Evolutionary conservation across 495 filamentous ascomycete species (phyloP).

Genomic region (Lepidopterella palustris): DNA sequence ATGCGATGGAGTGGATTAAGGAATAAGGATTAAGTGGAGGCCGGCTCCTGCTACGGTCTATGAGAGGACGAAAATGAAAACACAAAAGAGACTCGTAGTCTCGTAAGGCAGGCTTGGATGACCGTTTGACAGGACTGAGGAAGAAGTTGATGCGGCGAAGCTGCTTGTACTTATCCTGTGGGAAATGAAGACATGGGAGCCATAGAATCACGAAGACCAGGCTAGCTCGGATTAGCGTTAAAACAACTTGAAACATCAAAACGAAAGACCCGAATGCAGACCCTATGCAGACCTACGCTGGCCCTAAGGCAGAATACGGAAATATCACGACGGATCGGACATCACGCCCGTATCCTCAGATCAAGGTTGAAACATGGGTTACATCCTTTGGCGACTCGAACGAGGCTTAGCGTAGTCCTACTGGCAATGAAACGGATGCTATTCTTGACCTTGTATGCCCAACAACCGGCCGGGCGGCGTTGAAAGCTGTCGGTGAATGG

Average conservation of each 20-base stretch:
- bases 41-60: slow-evolving; percentile 23
- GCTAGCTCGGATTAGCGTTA: slow-evolving; percentile 18
- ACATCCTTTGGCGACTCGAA: neutral
- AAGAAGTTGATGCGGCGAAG: slow-evolving; percentile 26
- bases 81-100: slow-evolving; percentile 18
- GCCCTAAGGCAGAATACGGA: neutral
- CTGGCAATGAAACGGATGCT: neutral
- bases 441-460: neutral
- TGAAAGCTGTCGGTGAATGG: slow-evolving; percentile 15
- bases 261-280: slow-evolving; percentile 7
- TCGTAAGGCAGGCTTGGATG: slow-evolving; percentile 18
- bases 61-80: slow-evolving; percentile 13
- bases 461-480: slow-evolving; percentile 2
- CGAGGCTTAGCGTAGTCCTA: neutral
- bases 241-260: slow-evolving; percentile 26
- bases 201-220: slow-evolving; percentile 18
- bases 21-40: slow-evolving; percentile 28
- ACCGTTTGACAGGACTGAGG: slow-evolving; percentile 8
- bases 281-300: too few species aligned
- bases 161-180: slow-evolving; percentile 24
- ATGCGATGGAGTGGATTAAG: slow-evolving; percentile 19
- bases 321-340: slow-evolving; percentile 18
- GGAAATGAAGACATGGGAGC: slow-evolving; percentile 16
- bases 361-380: neutral
- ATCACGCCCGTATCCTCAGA: neutral